Base-by-base conservation (phyloP, 106 monocot species). In the Platanthera guangdongensis region DNA sequence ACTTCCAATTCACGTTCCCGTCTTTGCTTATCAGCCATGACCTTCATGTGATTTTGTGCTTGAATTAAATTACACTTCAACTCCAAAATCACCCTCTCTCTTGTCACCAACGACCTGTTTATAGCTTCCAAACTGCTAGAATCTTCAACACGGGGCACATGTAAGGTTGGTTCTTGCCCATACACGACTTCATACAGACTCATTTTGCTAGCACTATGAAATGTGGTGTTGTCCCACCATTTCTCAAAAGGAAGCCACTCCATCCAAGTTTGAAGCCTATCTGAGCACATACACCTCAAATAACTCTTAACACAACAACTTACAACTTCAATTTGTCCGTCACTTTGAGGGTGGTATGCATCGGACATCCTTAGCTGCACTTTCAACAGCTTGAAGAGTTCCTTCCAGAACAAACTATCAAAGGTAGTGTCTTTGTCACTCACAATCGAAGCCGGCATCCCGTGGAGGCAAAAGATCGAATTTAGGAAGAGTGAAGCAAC, bases 331-430 rank as follows among this genome's bases (percentile, higher is more conserved):
- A 1, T 71, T 71, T 71, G 71, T 9, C 3, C 71, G n/a, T 71
- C 71, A 30, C 12, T 46, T n/a, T 71, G 71, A 47, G 46, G 71
- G 46, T 71, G 71, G 46, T 71, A 71, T 32, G 71, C 47, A 46
- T 30, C 1, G 47, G 55, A 57, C 12, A 15, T 57, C 15, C 15
- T 9, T 15, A 57, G 55, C 55, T 57, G 9, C 12, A 57, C 12
- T 57, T 25, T 9, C 6, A 47, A n/a, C 14, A 68, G n/a, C 25
- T 30, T 21, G 25, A 48, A 48, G 21, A 48, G 4, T 48, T 71
- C 46, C 18, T n/a, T 2, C 12, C 21, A 30, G 1, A 69, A 30
- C 47, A 10, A 6, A 32, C 69, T 69, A 32, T 11, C 14, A 32
- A 69, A 69, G 14, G 50, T n/a, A 10, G 7, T 15, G n/a, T 15